A percentile compares a stretch with the other conserved stretches of the same genome.
Conservation (phyloP, 345 rosid genomes). For the Syzygium aqueum region DNA sequence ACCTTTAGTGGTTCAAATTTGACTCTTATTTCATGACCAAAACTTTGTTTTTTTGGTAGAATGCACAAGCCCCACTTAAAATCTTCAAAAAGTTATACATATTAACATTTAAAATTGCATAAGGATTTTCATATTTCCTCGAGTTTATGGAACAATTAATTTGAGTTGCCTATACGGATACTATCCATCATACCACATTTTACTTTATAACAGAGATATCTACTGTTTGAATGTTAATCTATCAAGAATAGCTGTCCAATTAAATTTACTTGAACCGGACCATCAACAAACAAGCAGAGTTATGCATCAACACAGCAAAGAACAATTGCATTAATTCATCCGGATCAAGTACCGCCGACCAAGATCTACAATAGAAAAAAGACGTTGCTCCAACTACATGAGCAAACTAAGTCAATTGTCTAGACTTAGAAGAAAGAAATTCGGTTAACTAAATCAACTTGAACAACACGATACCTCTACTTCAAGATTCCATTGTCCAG, state of each 20-base stretch:
- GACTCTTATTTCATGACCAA: background rate
- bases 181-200: background rate
- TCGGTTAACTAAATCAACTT: conserved; percentile 1
- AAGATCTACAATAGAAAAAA: background rate
- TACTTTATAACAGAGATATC: background rate
- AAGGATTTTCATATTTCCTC: background rate
- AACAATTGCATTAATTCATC: background rate
- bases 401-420: background rate
- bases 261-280: background rate
- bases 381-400: background rate
- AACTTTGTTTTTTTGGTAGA: background rate
- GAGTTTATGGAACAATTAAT: background rate
- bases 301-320: background rate
- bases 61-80: background rate
- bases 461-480: conserved; percentile 53
- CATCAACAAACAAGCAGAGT: background rate
- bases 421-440: background rate
- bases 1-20: background rate
- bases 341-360: background rate
- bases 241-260: background rate
- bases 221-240: background rate
- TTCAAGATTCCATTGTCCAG: conserved; percentile 78
- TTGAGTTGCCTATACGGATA: background rate
- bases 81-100: background rate
- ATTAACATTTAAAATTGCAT: background rate